Percentiles rank a stretch among this genome's conserved stretches.
Conservation (phyloP, 192 early-diverging fungal genomes). For the Entomortierella beljakovae region DNA sequence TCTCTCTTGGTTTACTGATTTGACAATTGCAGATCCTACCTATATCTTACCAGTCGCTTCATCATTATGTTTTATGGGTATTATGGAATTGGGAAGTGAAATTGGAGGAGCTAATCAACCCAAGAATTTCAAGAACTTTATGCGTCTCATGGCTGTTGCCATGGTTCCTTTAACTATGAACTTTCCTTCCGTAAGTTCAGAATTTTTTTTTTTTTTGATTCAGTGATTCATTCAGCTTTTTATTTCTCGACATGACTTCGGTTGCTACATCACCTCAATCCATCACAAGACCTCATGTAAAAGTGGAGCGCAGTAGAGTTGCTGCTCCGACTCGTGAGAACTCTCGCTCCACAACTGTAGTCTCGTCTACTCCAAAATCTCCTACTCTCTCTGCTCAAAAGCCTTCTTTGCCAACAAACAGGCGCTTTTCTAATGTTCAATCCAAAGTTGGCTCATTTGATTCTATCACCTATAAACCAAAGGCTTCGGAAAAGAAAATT, state of each 20-base stretch:
- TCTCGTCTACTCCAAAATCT: not conserved
- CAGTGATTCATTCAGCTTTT: constrained; percentile 25
- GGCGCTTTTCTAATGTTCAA: constrained; percentile 38
- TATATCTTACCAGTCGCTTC: constrained; percentile 85
- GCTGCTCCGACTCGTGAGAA: not conserved
- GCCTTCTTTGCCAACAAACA: constrained; percentile 10
- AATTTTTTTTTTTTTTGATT: constrained; percentile 4
- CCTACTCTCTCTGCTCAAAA: not conserved
- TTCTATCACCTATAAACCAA: constrained; percentile 48
- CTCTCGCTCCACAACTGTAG: constrained; percentile 1
- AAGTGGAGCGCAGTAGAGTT: constrained; percentile 4
- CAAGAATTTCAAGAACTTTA: constrained; percentile 46
- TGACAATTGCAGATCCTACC: constrained; percentile 84
- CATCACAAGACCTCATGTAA: constrained; percentile 22
- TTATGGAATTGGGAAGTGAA: constrained; percentile 72
- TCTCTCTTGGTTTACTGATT: constrained; percentile 85
- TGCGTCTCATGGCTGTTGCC: constrained; percentile 56
- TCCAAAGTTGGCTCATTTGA: constrained; percentile 60
- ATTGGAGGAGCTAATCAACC: constrained; percentile 37
- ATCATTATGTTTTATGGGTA: constrained; percentile 73
- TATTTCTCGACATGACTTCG: constrained; percentile 10
- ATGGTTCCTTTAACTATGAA: constrained; percentile 51
- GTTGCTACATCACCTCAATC: constrained; percentile 24
- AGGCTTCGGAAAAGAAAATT: constrained; percentile 53
- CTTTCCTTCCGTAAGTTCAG: constrained; percentile 49